Conservation (phyloP, 805 yeast genomes). For the Phaffomyces thermotolerans region DNA sequence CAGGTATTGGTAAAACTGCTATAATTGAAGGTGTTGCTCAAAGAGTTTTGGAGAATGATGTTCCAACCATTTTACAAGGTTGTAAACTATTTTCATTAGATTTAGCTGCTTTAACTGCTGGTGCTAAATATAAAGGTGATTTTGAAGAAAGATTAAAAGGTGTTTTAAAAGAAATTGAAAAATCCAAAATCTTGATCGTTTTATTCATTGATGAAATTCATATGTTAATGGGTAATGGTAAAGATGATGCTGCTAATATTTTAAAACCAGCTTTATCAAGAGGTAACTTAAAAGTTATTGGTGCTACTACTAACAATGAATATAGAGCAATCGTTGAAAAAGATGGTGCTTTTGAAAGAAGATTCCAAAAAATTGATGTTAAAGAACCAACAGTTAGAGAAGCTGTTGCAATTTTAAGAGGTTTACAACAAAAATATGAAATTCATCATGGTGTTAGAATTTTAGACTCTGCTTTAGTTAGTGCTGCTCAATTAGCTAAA, state of each 20-base stretch:
- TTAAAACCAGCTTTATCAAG: slow-evolving; percentile 96
- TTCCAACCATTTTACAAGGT: slow-evolving; percentile 77
- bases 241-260: slow-evolving; percentile 92
- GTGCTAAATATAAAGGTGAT: slow-evolving; percentile 98
- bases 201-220: slow-evolving; percentile 96
- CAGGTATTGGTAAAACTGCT: slow-evolving; percentile 98
- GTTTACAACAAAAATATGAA: slow-evolving; percentile 90
- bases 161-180: slow-evolving; percentile 88
- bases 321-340: slow-evolving; percentile 88
- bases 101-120: slow-evolving; percentile 94
- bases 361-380: slow-evolving; percentile 96
- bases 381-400: slow-evolving; percentile 89
- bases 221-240: slow-evolving; percentile 99
- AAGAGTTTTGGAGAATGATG: slow-evolving; percentile 91
- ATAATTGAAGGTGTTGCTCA: slow-evolving; percentile 99
- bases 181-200: slow-evolving; percentile 77
- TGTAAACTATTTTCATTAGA: slow-evolving; percentile 84
- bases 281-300: slow-evolving; percentile 93
- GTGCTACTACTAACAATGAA: slow-evolving; percentile 95
- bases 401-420: slow-evolving; percentile 93
- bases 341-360: slow-evolving; percentile 98
- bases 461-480: slow-evolving; percentile 85
- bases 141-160: slow-evolving; percentile 98
- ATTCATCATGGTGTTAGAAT: slow-evolving; percentile 97
- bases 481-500: slow-evolving; percentile 92